These are phyloP conservation scores for Lepidium africanum DNA, from an alignment of 345 rosid species.

Conservation along the genomic window DNA sequence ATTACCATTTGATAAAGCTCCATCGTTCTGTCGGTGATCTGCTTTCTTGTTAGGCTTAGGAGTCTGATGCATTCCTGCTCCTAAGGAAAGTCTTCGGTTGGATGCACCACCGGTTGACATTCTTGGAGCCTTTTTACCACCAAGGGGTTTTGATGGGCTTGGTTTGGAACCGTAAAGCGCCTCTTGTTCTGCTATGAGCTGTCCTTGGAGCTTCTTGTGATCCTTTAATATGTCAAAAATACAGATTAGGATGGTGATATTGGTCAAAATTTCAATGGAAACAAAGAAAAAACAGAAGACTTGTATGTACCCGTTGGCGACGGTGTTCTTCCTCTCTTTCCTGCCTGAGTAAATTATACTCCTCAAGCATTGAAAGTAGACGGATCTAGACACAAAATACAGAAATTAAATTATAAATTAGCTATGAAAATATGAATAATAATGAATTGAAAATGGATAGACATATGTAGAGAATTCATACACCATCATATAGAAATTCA, in stretches of 20 bases:
- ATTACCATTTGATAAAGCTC: constrained; percentile 57
- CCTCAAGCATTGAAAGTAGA: constrained; percentile 88
- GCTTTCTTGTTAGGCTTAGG: constrained; percentile 59
- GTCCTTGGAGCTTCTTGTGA: constrained; percentile 97
- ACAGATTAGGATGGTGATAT: background rate
- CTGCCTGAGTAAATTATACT: constrained; percentile 59
- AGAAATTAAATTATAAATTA: background rate
- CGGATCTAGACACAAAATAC: constrained; percentile 42
- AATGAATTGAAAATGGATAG: background rate
- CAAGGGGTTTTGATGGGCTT: constrained; percentile 80
- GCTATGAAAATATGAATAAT: background rate
- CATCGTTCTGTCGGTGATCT: constrained; percentile 46
- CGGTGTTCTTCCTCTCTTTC: constrained; percentile 97
- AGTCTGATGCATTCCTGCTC: constrained; percentile 62
- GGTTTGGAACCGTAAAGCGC: constrained; percentile 92
- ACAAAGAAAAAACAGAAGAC: background rate
- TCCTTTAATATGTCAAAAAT: constrained; percentile 43
- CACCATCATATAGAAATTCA: constrained; percentile 88
- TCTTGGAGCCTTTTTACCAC: constrained; percentile 65
- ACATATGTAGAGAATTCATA: constrained; percentile 30
- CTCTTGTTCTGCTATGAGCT: constrained; percentile 88
- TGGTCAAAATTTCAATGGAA: background rate
- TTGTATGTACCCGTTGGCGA: constrained; percentile 57
- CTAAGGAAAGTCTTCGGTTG: constrained; percentile 67
- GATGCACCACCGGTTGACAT: constrained; percentile 68